Percentiles rank a stretch among this genome's conserved stretches.
phyloP scores from a whole-genome alignment of 345 rosid genomes.

The Adansonia digitata region DNA sequence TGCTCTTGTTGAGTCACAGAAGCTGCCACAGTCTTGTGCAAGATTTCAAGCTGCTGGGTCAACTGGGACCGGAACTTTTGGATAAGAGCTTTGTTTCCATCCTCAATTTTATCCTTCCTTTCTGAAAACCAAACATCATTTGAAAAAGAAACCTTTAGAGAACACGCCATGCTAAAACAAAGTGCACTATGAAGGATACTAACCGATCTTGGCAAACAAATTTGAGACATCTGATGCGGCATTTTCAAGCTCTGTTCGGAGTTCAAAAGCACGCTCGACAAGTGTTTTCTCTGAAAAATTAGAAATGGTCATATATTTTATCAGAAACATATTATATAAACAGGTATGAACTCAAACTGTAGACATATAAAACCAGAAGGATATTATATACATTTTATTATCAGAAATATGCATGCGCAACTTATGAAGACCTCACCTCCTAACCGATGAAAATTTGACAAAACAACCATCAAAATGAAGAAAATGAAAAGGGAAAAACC shows the following conservation, averaged over 20 bases:
- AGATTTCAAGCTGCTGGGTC: conserved; percentile 75
- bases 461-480: not conserved
- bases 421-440: not conserved
- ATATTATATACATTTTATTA: not conserved
- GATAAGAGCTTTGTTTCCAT: conserved; percentile 65
- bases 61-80: conserved; percentile 76
- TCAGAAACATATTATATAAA: not conserved
- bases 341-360: not conserved
- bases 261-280: conserved; percentile 80
- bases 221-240: conserved; percentile 83
- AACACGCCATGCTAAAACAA: conserved; percentile 5
- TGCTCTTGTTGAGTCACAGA: conserved; percentile 86
- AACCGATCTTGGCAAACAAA: conserved; percentile 88
- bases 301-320: conserved; percentile 2
- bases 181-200: conserved; percentile 17
- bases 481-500: not conserved
- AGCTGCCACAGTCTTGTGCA: conserved; percentile 83
- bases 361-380: not conserved
- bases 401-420: not conserved
- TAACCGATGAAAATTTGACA: not conserved
- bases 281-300: conserved; percentile 64
- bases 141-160: conserved; percentile 4
- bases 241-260: conserved; percentile 76
- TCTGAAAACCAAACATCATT: conserved; percentile 44
- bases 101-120: conserved; percentile 91